Evolutionary conservation across 2,329 filamentous ascomycete species (phyloP).

Genomic region (Scedosporium minutisporum): DNA sequence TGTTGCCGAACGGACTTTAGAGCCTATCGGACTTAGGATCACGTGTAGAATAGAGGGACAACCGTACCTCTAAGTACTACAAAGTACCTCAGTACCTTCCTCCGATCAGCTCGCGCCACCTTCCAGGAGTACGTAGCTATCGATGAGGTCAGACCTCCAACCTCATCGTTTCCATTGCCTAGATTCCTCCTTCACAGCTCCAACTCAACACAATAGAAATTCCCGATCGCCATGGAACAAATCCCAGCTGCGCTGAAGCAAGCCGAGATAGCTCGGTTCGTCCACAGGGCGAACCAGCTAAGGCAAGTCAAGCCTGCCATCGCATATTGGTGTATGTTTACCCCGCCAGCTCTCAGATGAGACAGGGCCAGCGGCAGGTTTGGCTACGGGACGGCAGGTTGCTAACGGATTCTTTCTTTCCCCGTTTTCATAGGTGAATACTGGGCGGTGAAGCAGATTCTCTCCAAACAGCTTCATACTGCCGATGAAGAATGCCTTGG

Average conservation of each 20-base stretch:
- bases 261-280: constrained; percentile 76
- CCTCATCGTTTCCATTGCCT: background rate
- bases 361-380: background rate
- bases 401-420: background rate
- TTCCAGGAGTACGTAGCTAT: background rate
- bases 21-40: too few species aligned
- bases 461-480: constrained; percentile 69
- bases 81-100: too few species aligned
- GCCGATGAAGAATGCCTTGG: constrained; percentile 65
- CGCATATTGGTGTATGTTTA: constrained; percentile 80
- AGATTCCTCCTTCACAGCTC: background rate
- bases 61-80: too few species aligned
- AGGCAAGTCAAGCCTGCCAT: constrained; percentile 78
- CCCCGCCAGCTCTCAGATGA: background rate
- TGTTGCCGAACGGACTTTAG: too few species aligned
- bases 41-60: too few species aligned
- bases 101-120: background rate
- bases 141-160: background rate
- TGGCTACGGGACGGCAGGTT: background rate
- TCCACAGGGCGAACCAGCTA: constrained; percentile 74
- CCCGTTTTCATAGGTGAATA: constrained; percentile 58
- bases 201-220: background rate
- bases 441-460: constrained; percentile 86
- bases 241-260: constrained; percentile 66
- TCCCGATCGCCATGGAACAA: constrained; percentile 23